Percentiles rank a stretch among this genome's conserved stretches.
Conservation (phyloP, 495 filamentous ascomycete genomes). For the Geopyxis carbonaria region DNA sequence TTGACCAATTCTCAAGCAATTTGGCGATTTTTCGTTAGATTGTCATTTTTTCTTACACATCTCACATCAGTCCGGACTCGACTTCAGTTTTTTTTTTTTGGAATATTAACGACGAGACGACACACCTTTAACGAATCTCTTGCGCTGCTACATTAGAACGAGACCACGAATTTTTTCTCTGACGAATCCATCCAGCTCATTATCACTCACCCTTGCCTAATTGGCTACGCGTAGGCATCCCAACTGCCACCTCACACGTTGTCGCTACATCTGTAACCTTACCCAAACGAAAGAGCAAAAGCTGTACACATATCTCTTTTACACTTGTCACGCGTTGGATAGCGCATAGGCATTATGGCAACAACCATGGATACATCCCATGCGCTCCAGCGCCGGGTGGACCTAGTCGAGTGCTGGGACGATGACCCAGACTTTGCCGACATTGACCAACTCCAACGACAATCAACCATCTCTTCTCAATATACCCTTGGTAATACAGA, state of each 20-base stretch:
- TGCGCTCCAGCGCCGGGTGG: slow-evolving; percentile 19
- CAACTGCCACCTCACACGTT: slow-evolving; percentile 7
- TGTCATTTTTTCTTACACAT: not conserved
- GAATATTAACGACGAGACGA: slow-evolving; percentile 8
- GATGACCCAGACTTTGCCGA: slow-evolving; percentile 26
- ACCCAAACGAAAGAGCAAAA: not conserved
- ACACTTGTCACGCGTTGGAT: no score
- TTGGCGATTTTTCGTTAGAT: no score
- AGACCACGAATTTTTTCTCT: slow-evolving; percentile 4
- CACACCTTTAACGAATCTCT: slow-evolving; percentile 4
- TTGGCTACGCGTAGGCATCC: slow-evolving; percentile 3
- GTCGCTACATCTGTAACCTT: not conserved
- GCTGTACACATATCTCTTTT: not conserved
- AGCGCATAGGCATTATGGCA: slow-evolving; percentile 5
- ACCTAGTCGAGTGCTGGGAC: slow-evolving; percentile 26
- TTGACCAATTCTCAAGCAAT: no score
- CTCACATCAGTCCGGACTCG: not conserved
- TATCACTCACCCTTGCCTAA: not conserved
- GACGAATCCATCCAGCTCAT: not conserved
- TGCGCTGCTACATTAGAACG: slow-evolving; percentile 4
- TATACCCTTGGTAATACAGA: slow-evolving; percentile 20
- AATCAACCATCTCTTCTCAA: slow-evolving; percentile 17
- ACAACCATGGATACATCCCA: slow-evolving; percentile 22
- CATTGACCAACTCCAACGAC: slow-evolving; percentile 14
- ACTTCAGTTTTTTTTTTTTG: not conserved